Evolutionary conservation across 805 yeast species (phyloP), one percentile per base, ranked within the genome.

Genomic region (Starmerella vitae): DNA sequence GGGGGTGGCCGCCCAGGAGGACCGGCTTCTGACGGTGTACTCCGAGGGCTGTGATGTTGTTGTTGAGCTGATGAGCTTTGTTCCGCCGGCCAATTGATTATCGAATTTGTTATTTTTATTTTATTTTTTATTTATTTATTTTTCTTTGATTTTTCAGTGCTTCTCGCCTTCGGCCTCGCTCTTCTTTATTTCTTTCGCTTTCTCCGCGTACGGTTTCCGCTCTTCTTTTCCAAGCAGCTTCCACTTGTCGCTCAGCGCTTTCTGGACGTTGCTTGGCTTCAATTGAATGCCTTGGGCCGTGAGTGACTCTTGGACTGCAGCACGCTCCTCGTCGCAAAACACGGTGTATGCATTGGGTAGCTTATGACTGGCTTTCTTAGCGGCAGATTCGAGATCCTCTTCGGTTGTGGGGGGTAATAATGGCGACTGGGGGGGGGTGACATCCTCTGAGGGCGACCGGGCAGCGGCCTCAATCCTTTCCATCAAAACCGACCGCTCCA

Each of bases 311-410:
- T 72, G 74, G 28, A 83, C 69, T 36, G 70, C 65, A 34, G 82
- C 94, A 58, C 81, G 81, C 53, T 83, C 93, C 62, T 71, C 62
- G 43, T 86, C 96, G 60, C 95, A 86, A 54, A 79, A 85, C 28
- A 83, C 71, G 45, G 83, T 65, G 53, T 85, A 86, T 4, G 95
- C 94, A 58, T 85, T 86, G 12, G 49, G 49, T 30, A 36, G 39
- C 35, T 41, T 41, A 29, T 34, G 37, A 19, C 36, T 15, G 15
- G 17, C 30, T 18, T 18, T 22, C 12, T 36, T 30, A 17, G 24
- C 33, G 27, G 18, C 30, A 25, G 17, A 27, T 9, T 39, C 38
- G n/a, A 30, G 41, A 3, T 14, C 10, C 19, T 26, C 40, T 24
- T 34, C 39, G 7, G 20, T 13, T 14, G 22, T 13, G 6, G 30